phyloP scores from a whole-genome alignment of 208 protist genomes.

The Leishmania gerbilli region DNA sequence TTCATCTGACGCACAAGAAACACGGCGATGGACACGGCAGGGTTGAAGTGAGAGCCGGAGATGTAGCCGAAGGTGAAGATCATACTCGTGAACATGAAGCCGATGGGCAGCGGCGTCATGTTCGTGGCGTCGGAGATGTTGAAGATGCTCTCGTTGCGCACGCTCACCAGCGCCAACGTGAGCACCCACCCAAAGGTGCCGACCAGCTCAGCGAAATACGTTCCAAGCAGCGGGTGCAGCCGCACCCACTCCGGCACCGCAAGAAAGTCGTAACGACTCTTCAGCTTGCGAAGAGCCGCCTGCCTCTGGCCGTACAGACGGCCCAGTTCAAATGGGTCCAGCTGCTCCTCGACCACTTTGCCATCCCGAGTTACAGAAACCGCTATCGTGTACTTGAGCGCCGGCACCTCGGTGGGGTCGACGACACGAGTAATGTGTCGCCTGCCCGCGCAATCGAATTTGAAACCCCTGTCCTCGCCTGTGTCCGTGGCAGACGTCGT shows the following conservation, averaged over 20 bases:
- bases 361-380: constrained; percentile 55
- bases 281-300: constrained; percentile 61
- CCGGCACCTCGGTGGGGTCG: constrained; percentile 30
- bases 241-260: constrained; percentile 83
- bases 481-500: background rate
- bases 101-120: constrained; percentile 77
- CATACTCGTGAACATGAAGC: constrained; percentile 85
- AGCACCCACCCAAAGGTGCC: constrained; percentile 86
- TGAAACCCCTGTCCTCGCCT: background rate
- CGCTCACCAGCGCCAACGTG: constrained; percentile 65
- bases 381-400: constrained; percentile 32
- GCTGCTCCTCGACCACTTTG: constrained; percentile 44
- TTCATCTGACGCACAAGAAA: constrained; percentile 68
- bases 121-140: constrained; percentile 52
- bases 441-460: background rate
- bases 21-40: constrained; percentile 76
- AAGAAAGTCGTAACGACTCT: constrained; percentile 66
- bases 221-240: constrained; percentile 79
- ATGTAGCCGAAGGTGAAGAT: constrained; percentile 88
- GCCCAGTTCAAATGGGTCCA: constrained; percentile 65
- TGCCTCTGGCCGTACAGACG: constrained; percentile 70
- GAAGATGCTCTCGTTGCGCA: constrained; percentile 74
- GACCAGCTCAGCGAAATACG: constrained; percentile 76
- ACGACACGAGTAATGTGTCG: background rate
- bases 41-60: constrained; percentile 84